A percentile compares a stretch with the other conserved stretches of the same genome.
Evolutionary conservation across 1,284 basidiomycete species (phyloP).

Genomic region (Apiotrichum mycotoxinovorans): DNA sequence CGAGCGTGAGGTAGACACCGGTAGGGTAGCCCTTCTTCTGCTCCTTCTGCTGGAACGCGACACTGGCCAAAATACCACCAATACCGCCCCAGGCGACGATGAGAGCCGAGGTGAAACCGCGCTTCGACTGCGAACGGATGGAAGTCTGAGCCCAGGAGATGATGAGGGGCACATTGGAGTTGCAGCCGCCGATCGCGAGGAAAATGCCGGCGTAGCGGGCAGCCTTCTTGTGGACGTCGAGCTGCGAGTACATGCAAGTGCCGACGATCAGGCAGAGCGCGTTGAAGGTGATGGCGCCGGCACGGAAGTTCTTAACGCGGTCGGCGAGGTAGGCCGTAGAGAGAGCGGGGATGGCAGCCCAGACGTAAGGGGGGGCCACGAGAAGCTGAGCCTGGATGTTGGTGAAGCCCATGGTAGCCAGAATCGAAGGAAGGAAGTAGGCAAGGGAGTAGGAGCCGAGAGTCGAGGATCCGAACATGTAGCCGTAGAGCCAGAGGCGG

Average conservation of each 20-base stretch:
- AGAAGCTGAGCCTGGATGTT: constrained; percentile 39
- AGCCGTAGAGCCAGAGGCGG: constrained; percentile 52
- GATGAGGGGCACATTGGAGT: constrained; percentile 39
- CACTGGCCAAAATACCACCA: constrained; percentile 46
- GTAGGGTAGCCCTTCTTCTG: constrained; percentile 10
- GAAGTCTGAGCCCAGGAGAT: constrained; percentile 48
- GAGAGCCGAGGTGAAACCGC: constrained; percentile 44
- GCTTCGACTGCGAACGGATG: constrained; percentile 50
- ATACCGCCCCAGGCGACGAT: constrained; percentile 50
- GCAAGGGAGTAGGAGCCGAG: constrained; percentile 24
- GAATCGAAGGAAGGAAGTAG: constrained; percentile 51
- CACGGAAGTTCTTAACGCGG: constrained; percentile 21
- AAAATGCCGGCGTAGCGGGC: constrained; percentile 50
- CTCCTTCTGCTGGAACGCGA: constrained; percentile 17
- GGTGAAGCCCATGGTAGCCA: constrained; percentile 21
- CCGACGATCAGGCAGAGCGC: constrained; percentile 15
- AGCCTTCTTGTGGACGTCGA: constrained; percentile 21
- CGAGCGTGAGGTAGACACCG: constrained; percentile 19
- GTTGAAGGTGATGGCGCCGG: constrained; percentile 6
- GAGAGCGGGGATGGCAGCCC: constrained; percentile 45
- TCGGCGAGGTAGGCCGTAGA: constrained; percentile 45
- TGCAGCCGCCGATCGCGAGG: constrained; percentile 46
- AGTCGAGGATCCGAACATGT: constrained; percentile 44
- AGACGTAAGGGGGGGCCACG: constrained; percentile 49
- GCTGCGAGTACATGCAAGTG: constrained; percentile 18